Evolutionary conservation across 805 yeast genomes (phyloP), one percentile per base, ranked within the genome.

Genomic region (Zygotorulaspora danielsina): DNA sequence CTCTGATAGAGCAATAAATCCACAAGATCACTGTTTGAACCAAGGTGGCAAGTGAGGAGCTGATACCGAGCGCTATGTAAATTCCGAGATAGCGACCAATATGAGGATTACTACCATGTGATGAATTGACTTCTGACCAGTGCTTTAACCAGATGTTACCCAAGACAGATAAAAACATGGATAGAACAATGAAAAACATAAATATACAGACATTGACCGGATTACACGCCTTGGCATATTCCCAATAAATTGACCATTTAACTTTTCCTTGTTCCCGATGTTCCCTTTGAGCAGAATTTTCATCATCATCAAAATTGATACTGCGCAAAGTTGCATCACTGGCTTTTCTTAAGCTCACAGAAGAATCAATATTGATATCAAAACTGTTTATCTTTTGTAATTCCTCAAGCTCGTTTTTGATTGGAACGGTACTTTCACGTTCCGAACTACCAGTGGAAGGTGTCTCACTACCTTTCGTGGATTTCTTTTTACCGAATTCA

Each of bases 61-160:
- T 68, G 34, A 87, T 57, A 47, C 98, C 97, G 30, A 90, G 68
- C 8, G 72, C 69, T 44, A 84, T 75, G 59, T 90, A 93, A 39
- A 85, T 70, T 13, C 83, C 81, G 49, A 93, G 69, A 53, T 88
- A 93, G 54, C 64, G 76, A 38, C 67, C 67, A n/a, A 84, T 77
- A 43, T 78, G 60, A 2, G 95, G 95, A 59, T 90, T 90, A 41
- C 65, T 65, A 18, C 88, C 90, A 26, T 65, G 58, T 31, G 61
- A 65, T 3, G 89, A 73, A 57, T 90, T 93, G 16, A 83, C 76
- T 59, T 93, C 99, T 9, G 97, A 85, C 98, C 98, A 93, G 62
- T 86, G 86, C 62, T 93, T 93, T 54, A 93, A 75, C 99, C 99
- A 93, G 38, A 90, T 76, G 58, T 81, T 88, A 25, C 88, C 79